Evolutionary conservation across 768 basidiomycete species (phyloP), one percentile per base, ranked within the genome.

Genomic region (Mycena belliarum): DNA sequence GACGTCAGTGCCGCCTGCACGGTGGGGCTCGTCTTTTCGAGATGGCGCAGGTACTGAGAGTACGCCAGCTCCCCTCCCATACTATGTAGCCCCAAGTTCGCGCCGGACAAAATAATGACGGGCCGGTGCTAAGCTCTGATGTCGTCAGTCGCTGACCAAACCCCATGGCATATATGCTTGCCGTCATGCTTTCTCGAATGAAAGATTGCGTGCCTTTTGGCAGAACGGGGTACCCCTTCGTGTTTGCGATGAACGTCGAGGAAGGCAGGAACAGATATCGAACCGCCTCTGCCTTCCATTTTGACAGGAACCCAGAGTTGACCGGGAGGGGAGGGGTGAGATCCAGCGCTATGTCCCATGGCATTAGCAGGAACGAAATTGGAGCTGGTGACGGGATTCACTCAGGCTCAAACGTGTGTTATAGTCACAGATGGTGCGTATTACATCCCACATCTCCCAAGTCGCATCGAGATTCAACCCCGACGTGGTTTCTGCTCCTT

Each of bases 361-460:
- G 28, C 37, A 25, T 47, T 24, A 49, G 52, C 57, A 49, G n/a
- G 46, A 42, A 52, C 55, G 25, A 57, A 35, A 26, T 24, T 41
- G n/a, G 29, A 29, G 35, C 28, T 16, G 32, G 50, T 43, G 12
- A 43, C 52, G 49, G 37, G 45, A 73, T 80, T 63, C 70, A 93
- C 91, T 87, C 55, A 92, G 68, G 2, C 87, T 87, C 58, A 94
- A 67, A 25, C 91, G 82, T 28, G 81, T 76, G 68, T 84, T 85
- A 71, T 95, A 96, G 55, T 88, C 88, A 71, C 97, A 99, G 32
- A 96, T 82, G 4, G 88, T 87, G 59, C 95, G 81, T 56, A 99
- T 92, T 45, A 89, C 81, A 70, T 98, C 97, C 97, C 97, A 99
- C 85, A 95, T 96, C 70, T 98, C 97, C 96, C 97, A 99, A 0